These are phyloP conservation scores for Trichopus zeylanicus DNA, from an alignment of 116 monocot genomes.

Conservation along the genomic window DNA sequence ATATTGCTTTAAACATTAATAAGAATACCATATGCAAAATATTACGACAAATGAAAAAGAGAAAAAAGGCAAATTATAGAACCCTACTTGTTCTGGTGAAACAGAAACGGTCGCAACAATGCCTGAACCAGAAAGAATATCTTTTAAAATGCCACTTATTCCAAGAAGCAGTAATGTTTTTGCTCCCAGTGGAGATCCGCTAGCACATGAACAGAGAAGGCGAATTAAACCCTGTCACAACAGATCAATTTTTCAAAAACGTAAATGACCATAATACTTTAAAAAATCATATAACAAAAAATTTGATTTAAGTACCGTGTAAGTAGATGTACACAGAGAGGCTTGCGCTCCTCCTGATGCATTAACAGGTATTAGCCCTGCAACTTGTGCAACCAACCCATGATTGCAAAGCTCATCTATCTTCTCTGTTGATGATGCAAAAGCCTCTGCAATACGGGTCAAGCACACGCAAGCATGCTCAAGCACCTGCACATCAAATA, in stretches of 20 bases:
- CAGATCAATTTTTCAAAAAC: neutral
- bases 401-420: constrained; percentile 90
- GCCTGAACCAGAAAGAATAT: constrained; percentile 85
- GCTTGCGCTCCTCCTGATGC: constrained; percentile 75
- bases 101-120: constrained; percentile 58
- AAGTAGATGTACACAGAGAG: constrained; percentile 85
- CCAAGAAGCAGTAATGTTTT: constrained; percentile 91
- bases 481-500: constrained; percentile 53
- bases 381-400: constrained; percentile 85
- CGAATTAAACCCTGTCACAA: constrained; percentile 79
- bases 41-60: too few relatives aligned
- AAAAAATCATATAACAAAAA: neutral
- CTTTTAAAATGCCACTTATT: constrained; percentile 84
- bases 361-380: constrained; percentile 64
- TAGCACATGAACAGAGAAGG: constrained; percentile 90
- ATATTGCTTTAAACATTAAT: too few relatives aligned
- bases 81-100: constrained; percentile 80
- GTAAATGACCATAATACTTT: neutral
- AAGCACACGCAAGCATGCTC: constrained; percentile 95
- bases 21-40: too few relatives aligned
- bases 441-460: constrained; percentile 87
- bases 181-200: constrained; percentile 79
- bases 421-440: constrained; percentile 76
- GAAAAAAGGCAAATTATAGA: neutral
- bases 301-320: constrained; percentile 43